phyloP scores from a whole-genome alignment of 345 rosid species.

The Geranium rotundifolium region DNA sequence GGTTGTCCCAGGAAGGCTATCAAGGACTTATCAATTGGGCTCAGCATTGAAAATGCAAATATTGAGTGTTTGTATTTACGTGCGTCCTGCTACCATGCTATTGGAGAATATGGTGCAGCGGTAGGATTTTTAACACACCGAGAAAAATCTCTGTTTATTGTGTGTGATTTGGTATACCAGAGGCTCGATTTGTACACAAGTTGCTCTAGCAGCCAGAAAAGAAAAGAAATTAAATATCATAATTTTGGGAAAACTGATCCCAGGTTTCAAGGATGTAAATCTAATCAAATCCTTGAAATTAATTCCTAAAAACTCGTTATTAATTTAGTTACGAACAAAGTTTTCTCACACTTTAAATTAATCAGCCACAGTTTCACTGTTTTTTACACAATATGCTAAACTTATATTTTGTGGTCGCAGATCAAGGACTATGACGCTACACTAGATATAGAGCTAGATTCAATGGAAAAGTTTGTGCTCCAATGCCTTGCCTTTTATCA shows the following conservation, averaged over 20 bases:
- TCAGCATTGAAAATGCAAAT: slow-evolving; percentile 64
- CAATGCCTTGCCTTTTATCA: slow-evolving; percentile 96
- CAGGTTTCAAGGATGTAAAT: no score
- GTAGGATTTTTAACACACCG: slow-evolving; percentile 15
- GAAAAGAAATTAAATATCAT: no score
- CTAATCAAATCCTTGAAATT: no score
- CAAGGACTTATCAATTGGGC: slow-evolving; percentile 61
- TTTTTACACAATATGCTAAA: not conserved
- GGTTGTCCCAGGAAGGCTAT: slow-evolving; percentile 69
- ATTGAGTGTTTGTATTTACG: slow-evolving; percentile 81
- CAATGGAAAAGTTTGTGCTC: slow-evolving; percentile 91
- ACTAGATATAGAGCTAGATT: slow-evolving; percentile 78
- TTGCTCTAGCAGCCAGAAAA: no score
- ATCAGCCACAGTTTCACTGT: not conserved
- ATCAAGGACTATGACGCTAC: slow-evolving; percentile 93
- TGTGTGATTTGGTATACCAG: no score
- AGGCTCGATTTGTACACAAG: no score
- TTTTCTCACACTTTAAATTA: not conserved
- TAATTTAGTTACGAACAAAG: no score
- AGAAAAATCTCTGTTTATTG: not conserved
- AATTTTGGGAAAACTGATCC: no score
- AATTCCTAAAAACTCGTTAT: no score
- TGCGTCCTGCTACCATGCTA: slow-evolving; percentile 90
- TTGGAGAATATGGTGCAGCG: slow-evolving; percentile 85
- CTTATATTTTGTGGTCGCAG: slow-evolving; percentile 16